Percentiles rank a stretch among this genome's conserved stretches.
Conservation (phyloP, 345 rosid species). For the Pugionium cornutum region DNA sequence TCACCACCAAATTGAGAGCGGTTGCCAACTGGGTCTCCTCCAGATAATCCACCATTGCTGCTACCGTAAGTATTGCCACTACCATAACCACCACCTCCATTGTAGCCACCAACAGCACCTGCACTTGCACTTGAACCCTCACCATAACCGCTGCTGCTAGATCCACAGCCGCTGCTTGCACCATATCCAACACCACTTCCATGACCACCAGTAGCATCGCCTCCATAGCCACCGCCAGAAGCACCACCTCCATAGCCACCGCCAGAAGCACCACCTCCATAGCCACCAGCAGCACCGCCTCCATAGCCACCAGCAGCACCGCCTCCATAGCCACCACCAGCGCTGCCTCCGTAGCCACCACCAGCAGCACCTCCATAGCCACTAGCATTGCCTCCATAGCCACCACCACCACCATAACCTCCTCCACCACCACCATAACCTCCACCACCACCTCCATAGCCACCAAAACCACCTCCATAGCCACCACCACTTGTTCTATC, state of each 20-base stretch:
- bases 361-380: constrained; percentile 35
- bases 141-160: constrained; percentile 31
- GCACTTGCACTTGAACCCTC: constrained; percentile 34
- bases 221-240: constrained; percentile 26
- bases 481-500: constrained; percentile 56
- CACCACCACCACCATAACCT: constrained; percentile 27
- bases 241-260: background rate
- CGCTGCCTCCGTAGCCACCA: background rate
- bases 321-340: background rate
- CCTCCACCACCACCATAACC: constrained; percentile 32
- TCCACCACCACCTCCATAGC: constrained; percentile 37
- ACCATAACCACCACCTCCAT: constrained; percentile 42
- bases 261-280: background rate
- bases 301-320: constrained; percentile 27
- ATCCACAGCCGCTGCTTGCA: constrained; percentile 36
- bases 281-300: constrained; percentile 4
- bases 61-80: constrained; percentile 29
- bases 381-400: constrained; percentile 40
- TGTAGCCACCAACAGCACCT: constrained; percentile 40
- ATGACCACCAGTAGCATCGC: constrained; percentile 23
- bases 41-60: constrained; percentile 30
- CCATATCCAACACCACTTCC: constrained; percentile 37
- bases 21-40: constrained; percentile 26
- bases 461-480: constrained; percentile 32
- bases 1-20: constrained; percentile 40